Evolutionary conservation across 805 yeast genomes (phyloP), one percentile per base, ranked within the genome.

Genomic region (Monosporozyma yasuniensis): DNA sequence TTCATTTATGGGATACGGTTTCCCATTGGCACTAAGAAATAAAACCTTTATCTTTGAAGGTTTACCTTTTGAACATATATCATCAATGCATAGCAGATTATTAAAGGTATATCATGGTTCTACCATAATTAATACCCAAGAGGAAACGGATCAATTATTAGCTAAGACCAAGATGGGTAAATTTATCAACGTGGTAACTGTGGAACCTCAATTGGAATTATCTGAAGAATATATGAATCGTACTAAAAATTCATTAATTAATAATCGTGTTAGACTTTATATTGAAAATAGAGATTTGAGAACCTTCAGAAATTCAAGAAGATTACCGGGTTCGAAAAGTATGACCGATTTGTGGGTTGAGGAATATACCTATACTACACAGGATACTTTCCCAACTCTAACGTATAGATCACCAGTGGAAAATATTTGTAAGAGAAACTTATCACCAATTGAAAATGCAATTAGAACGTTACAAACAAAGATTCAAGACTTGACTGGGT

Each of bases 401-500:
- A 84, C 87, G 85, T 85, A 87, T 62, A 75, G 95, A 66, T 79
- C 89, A 56, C 93, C 85, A 61, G 78, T 88, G 55, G 76, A 75
- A 53, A 51, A 61, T 3, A 70, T 76, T 9, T 66, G 63, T 8
- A 72, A 73, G 5, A 73, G 75, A 22, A 82, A 77, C 57, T 67
- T 87, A 44, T 84, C 95, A n/a, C 96, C 96, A 12, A 71, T 87
- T 51, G 84, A 86, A 57, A 88, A 85, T 67, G 96, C 96, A 0
- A 72, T 84, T 50, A 74, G 84, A 55, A 73, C 87, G 3, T 68
- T 89, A 50, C 70, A 77, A 44, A 71, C 75, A 50, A 87, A 85
- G 70, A 84, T 81, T 47, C 82, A 81, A 57, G 95, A 87, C 56
- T 72, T 88, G 59, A 74, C 78, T 41, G 84, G 80, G 53, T 66